A percentile compares a stretch with the other conserved stretches of the same genome.
Evolutionary conservation across 768 basidiomycete genomes (phyloP).

Genomic region (Amanita inopinata): DNA sequence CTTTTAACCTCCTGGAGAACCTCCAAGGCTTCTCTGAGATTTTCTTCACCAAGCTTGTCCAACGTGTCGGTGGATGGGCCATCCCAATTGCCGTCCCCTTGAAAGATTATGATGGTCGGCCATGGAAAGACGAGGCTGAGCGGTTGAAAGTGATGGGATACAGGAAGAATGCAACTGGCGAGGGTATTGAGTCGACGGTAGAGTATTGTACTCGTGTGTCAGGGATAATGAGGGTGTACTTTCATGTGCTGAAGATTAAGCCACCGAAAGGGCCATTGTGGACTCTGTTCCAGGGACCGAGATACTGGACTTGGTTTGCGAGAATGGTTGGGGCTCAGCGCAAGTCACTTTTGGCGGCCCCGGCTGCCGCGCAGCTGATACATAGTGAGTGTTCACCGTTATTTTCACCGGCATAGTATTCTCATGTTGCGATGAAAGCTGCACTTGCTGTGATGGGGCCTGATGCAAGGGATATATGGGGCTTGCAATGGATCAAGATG

Average conservation of each 20-base stretch:
- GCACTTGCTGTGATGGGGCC: constrained; percentile 64
- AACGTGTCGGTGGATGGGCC: constrained; percentile 84
- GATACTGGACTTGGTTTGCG: constrained; percentile 67
- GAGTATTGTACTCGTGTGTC: constrained; percentile 62
- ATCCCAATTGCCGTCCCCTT: constrained; percentile 55
- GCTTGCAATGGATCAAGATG: constrained; percentile 72
- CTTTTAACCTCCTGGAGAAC: constrained; percentile 56
- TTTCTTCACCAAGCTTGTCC: constrained; percentile 78
- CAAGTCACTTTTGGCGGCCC: constrained; percentile 33
- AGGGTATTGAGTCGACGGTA: constrained; percentile 41
- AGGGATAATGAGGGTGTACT: constrained; percentile 84
- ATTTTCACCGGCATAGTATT: background rate
- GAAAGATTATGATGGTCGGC: constrained; percentile 37
- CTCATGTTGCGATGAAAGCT: constrained; percentile 27
- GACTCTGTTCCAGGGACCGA: constrained; percentile 46
- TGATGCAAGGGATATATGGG: constrained; percentile 55
- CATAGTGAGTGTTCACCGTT: constrained; percentile 38
- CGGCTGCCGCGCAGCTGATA: constrained; percentile 58
- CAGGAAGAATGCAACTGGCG: constrained; percentile 26
- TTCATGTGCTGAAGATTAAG: constrained; percentile 48
- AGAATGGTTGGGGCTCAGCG: constrained; percentile 44
- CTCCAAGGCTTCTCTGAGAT: constrained; percentile 57
- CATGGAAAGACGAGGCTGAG: constrained; percentile 32
- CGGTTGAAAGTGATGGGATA: constrained; percentile 49
- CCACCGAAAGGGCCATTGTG: constrained; percentile 34